Evolutionary conservation across 139 green algal genomes (phyloP).

Genomic region (Chlamydomonas sphaeroides): DNA sequence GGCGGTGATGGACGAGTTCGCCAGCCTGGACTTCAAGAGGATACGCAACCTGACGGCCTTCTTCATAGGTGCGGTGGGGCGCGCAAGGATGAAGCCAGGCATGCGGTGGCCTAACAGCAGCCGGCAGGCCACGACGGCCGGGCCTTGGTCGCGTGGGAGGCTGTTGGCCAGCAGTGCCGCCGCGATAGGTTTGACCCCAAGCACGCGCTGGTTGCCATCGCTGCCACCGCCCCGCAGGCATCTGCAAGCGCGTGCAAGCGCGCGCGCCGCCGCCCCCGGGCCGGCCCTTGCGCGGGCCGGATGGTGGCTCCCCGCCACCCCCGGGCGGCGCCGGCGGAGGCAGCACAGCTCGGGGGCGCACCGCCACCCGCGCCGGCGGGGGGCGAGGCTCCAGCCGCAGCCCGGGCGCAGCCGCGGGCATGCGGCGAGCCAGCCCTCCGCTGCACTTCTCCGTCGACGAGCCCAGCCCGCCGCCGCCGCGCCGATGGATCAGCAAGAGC

Average conservation of each 20-base stretch:
- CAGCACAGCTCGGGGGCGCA: too few species aligned
- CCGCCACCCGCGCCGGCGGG: too few species aligned
- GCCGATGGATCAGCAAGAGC: slow-evolving; percentile 32
- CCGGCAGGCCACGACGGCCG: too few species aligned
- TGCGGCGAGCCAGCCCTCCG: slow-evolving; percentile 20
- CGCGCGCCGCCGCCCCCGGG: slow-evolving; percentile 30
- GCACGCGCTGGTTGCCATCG: too few species aligned
- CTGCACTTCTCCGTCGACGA: slow-evolving; percentile 35
- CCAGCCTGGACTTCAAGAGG: slow-evolving; percentile 38
- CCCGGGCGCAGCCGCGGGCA: not conserved
- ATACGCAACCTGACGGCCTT: slow-evolving; percentile 50
- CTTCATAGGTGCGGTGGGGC: slow-evolving; percentile 39
- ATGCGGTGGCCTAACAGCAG: too few species aligned
- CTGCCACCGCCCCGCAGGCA: slow-evolving; percentile 5
- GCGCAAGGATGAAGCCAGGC: too few species aligned
- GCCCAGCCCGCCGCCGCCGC: not conserved
- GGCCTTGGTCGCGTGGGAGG: too few species aligned
- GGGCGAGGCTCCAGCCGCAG: too few species aligned
- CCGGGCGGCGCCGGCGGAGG: too few species aligned
- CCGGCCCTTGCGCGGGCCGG: slow-evolving; percentile 29
- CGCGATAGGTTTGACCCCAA: too few species aligned
- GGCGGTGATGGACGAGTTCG: slow-evolving; percentile 46
- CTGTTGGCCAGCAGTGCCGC: too few species aligned
- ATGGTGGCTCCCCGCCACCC: slow-evolving; percentile 34
- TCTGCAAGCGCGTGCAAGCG: slow-evolving; percentile 36